phyloP scores from a whole-genome alignment of 805 yeast species.

The Myxozyma monticola region DNA sequence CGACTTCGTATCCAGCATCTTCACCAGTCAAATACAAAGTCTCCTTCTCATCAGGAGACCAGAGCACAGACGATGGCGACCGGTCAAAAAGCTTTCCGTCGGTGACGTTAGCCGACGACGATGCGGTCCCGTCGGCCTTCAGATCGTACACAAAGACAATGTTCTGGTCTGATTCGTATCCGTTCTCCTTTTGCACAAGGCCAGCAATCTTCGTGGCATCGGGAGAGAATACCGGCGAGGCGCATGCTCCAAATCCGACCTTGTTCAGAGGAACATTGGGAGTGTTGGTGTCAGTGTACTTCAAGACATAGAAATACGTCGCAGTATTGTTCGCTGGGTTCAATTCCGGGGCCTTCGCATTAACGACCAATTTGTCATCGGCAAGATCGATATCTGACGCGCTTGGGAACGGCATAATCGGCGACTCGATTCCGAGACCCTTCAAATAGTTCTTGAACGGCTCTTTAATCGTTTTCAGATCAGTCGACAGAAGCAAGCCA shows the following conservation, averaged over 20 bases:
- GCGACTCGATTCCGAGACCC: conserved; percentile 25
- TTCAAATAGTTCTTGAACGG: conserved; percentile 24
- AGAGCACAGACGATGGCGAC: conserved; percentile 24
- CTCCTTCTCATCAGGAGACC: conserved; percentile 21
- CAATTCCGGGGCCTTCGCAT: conserved; percentile 32
- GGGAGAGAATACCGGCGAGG: conserved; percentile 34
- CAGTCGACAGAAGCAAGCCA: conserved; percentile 22
- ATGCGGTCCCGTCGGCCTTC: conserved; percentile 9
- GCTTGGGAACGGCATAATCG: conserved; percentile 30
- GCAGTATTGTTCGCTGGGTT: conserved; percentile 34
- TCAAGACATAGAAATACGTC: conserved; percentile 31
- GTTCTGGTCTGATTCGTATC: conserved; percentile 33
- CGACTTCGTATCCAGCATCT: conserved; percentile 20
- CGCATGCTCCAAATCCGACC: conserved; percentile 30
- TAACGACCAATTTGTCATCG: conserved; percentile 26
- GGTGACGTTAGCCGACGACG: conserved; percentile 13
- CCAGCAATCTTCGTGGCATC: conserved; percentile 31
- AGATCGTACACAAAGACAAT: conserved; percentile 29
- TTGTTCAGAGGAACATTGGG: conserved; percentile 18
- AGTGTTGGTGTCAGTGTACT: conserved; percentile 15
- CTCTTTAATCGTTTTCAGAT: conserved; percentile 10
- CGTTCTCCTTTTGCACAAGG: conserved; percentile 29
- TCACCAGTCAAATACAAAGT: conserved; percentile 23
- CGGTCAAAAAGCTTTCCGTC: conserved; percentile 21
- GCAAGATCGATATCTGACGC: conserved; percentile 26